Conservation (phyloP, 345 rosid species). For the Eucalyptus marginata region DNA sequence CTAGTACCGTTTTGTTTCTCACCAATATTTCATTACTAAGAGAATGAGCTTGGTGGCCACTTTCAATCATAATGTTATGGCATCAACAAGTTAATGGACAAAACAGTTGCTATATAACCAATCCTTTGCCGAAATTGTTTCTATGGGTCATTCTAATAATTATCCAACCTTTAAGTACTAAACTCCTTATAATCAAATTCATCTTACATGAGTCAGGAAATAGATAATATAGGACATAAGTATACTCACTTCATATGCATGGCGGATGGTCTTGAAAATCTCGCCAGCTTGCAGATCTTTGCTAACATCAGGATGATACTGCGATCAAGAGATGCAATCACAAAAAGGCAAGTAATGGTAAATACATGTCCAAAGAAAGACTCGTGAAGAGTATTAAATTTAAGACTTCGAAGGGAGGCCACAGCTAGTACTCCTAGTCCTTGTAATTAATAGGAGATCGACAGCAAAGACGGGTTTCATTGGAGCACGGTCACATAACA, state of each 20-base stretch:
- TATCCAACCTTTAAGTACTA: not conserved
- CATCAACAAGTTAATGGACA: not conserved
- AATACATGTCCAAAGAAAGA: not conserved
- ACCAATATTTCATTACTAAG: not conserved
- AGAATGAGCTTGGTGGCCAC: not conserved
- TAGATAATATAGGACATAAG: not conserved
- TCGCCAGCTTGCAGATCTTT: constrained; percentile 59
- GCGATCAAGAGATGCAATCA: constrained; percentile 7
- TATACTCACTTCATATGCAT: constrained; percentile 66
- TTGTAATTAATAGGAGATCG: not conserved
- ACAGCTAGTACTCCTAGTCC: not conserved
- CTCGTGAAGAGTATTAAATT: not conserved
- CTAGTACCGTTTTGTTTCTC: not conserved
- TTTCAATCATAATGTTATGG: not conserved
- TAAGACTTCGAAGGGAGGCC: not conserved
- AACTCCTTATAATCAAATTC: not conserved
- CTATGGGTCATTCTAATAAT: not conserved
- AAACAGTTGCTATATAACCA: not conserved
- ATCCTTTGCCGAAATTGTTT: not conserved
- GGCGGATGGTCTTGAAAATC: constrained; percentile 59
- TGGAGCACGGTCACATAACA: not conserved
- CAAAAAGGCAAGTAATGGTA: not conserved
- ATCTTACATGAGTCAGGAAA: not conserved
- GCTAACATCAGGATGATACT: constrained; percentile 93
- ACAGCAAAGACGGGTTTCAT: not conserved